A percentile compares a stretch with the other conserved stretches of the same genome.
Conservation (phyloP, 78 protist species). For the Cavenderia fasciculata region DNA sequence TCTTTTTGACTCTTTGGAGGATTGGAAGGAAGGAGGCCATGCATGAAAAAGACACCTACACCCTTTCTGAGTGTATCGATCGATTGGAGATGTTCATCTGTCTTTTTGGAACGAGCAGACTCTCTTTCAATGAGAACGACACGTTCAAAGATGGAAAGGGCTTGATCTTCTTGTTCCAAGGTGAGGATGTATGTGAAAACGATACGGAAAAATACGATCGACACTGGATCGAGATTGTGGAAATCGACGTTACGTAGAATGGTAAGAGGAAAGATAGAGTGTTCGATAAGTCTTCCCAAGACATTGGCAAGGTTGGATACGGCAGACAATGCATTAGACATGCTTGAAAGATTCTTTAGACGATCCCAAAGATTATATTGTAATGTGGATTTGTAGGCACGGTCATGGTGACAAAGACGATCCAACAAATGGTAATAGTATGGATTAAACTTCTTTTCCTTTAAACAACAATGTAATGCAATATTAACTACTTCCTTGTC, state of each 20-base stretch:
- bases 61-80: constrained; percentile 18
- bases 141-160: constrained; percentile 23
- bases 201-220: constrained; percentile 40
- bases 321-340: neutral
- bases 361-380: constrained; percentile 60
- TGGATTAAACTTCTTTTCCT: constrained; percentile 79
- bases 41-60: constrained; percentile 30
- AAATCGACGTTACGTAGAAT: constrained; percentile 19
- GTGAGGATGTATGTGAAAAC: constrained; percentile 39
- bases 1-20: neutral
- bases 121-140: constrained; percentile 14
- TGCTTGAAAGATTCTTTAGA: constrained; percentile 10
- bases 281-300: constrained; percentile 21
- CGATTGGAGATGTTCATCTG: neutral
- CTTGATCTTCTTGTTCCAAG: neutral
- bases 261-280: constrained; percentile 20
- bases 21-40: constrained; percentile 25
- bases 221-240: constrained; percentile 7
- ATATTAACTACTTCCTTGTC: constrained; percentile 72
- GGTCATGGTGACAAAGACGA: constrained; percentile 19
- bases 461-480: constrained; percentile 60
- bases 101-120: neutral
- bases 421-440: constrained; percentile 53
- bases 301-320: constrained; percentile 9
- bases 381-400: constrained; percentile 15